phyloP scores from a whole-genome alignment of 1,284 basidiomycete species.

The Ceratobasidium theobromae region DNA sequence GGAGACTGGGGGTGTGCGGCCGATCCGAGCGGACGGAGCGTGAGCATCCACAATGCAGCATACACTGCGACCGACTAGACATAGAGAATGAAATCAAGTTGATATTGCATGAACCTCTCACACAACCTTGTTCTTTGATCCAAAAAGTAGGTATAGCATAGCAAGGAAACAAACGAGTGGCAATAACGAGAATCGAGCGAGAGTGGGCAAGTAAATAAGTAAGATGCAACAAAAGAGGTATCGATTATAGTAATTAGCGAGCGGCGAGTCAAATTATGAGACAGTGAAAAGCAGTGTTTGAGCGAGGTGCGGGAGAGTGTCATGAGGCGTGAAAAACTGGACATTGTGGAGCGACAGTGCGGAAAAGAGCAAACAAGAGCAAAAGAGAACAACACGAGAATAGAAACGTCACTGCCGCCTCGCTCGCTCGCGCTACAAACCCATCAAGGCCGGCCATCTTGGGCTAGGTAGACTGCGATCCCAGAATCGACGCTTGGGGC shows the following conservation, averaged over 20 bases:
- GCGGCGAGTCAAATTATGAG: neutral
- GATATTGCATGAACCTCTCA: neutral
- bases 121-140: neutral
- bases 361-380: too few relatives aligned
- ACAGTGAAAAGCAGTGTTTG: neutral
- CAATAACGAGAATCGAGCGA: neutral
- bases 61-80: constrained; percentile 49
- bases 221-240: constrained; percentile 4
- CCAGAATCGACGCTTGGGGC: constrained; percentile 27
- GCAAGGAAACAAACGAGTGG: constrained; percentile 2
- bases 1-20: constrained; percentile 95
- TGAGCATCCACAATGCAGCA: constrained; percentile 93
- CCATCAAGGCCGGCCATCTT: constrained; percentile 11
- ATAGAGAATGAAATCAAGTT: neutral
- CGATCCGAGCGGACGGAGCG: constrained; percentile 94
- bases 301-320: neutral
- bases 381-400: neutral
- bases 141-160: constrained; percentile 10
- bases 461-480: constrained; percentile 20
- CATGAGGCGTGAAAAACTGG: constrained; percentile 6
- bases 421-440: too few relatives aligned
- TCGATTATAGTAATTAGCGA: constrained; percentile 11
- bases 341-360: too few relatives aligned
- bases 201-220: neutral
- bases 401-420: too few relatives aligned